A percentile compares a stretch with the other conserved stretches of the same genome.
Evolutionary conservation across 805 yeast genomes (phyloP).

Genomic region (Komagataella pseudopastoris): DNA sequence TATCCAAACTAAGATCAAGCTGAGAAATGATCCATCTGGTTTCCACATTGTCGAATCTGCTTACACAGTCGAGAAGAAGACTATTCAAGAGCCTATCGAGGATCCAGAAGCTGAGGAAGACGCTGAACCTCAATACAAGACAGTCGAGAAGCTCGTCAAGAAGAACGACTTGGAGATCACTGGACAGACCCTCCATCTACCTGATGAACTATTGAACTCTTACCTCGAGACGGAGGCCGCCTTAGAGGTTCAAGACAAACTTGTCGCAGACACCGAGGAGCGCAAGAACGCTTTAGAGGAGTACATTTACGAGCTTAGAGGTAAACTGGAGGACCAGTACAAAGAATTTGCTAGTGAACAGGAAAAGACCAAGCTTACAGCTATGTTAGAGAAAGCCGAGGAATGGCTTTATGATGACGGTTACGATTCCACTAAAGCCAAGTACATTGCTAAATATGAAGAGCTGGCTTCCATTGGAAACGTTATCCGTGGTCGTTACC

Average conservation of each 20-base stretch:
- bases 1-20: conserved; percentile 81
- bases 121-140: conserved; percentile 76
- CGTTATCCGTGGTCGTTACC: conserved; percentile 88
- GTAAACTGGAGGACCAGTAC: conserved; percentile 88
- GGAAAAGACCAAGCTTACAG: conserved; percentile 72
- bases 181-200: conserved; percentile 48
- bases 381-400: conserved; percentile 73
- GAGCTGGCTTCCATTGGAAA: conserved; percentile 93
- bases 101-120: conserved; percentile 41
- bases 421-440: conserved; percentile 90
- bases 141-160: conserved; percentile 88
- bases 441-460: conserved; percentile 94
- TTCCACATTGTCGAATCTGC: conserved; percentile 90
- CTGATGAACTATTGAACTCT: conserved; percentile 38
- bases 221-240: conserved; percentile 74
- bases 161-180: conserved; percentile 61
- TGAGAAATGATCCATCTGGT: conserved; percentile 96
- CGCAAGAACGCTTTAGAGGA: conserved; percentile 97
- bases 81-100: conserved; percentile 81
- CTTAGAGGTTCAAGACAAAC: conserved; percentile 82
- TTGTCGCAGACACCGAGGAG: conserved; percentile 97
- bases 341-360: conserved; percentile 78
- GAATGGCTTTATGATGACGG: conserved; percentile 99
- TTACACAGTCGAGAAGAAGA: conserved; percentile 84
- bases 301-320: conserved; percentile 94